phyloP scores from a whole-genome alignment of 2,329 filamentous ascomycete genomes.

The Fusarium penzigii region DNA sequence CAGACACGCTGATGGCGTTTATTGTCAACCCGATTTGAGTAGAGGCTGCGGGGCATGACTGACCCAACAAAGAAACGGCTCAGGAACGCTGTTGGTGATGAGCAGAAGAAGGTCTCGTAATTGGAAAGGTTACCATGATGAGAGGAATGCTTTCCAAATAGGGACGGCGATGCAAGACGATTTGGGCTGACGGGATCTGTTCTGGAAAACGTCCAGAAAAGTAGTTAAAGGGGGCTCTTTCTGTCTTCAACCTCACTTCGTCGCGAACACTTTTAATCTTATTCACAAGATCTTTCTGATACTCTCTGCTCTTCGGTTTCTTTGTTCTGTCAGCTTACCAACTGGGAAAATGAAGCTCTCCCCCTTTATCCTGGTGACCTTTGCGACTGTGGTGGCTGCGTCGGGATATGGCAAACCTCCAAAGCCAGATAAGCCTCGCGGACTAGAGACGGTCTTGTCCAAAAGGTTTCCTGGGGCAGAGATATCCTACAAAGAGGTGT shows the following conservation, averaged over 20 bases:
- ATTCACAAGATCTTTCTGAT: not conserved
- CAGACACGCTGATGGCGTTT: no score
- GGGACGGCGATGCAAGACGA: not conserved
- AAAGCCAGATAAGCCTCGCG: not conserved
- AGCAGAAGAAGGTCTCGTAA: not conserved
- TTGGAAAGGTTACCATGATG: not conserved
- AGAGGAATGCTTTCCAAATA: not conserved
- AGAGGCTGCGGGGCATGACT: no score
- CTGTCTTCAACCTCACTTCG: not conserved
- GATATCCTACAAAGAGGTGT: conserved; percentile 28
- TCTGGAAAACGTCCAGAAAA: not conserved
- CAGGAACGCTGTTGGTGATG: not conserved
- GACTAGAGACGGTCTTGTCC: not conserved
- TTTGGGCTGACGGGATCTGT: not conserved
- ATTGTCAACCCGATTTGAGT: no score
- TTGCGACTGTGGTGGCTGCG: not conserved
- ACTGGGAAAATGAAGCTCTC: not conserved
- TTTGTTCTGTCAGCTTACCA: not conserved
- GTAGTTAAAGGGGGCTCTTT: not conserved
- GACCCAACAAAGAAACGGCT: not conserved
- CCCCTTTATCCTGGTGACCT: not conserved
- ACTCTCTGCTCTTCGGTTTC: not conserved
- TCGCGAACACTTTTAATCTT: not conserved
- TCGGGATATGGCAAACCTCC: not conserved
- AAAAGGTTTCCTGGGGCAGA: conserved; percentile 8